Conservation (phyloP, 2,329 filamentous ascomycete species). For the Grosmannia penicillata region DNA sequence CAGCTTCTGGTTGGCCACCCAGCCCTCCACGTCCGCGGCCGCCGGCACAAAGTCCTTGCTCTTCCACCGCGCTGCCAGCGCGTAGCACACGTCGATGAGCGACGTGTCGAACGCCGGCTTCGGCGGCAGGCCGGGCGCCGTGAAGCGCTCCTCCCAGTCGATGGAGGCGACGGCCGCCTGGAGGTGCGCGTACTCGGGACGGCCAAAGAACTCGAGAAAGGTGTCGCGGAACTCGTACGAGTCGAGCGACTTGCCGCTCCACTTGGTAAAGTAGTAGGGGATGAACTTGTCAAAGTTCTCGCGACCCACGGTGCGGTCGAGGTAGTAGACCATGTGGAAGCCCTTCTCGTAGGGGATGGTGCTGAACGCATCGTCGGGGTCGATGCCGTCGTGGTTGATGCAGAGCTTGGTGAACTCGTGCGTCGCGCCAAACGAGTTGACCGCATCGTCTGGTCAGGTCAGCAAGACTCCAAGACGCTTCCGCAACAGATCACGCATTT, state of each 20-base stretch:
- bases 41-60: conserved; percentile 48
- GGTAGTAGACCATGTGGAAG: conserved; percentile 82
- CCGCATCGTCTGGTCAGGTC: conserved; percentile 48
- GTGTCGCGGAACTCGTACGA: conserved; percentile 89
- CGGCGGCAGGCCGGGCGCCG: conserved; percentile 72
- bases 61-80: conserved; percentile 70
- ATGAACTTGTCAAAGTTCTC: conserved; percentile 92
- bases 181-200: conserved; percentile 44
- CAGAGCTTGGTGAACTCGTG: conserved; percentile 91
- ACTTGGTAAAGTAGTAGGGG: conserved; percentile 81
- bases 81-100: conserved; percentile 73
- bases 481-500: neutral
- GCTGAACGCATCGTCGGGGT: conserved; percentile 92
- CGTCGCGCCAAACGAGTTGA: conserved; percentile 63
- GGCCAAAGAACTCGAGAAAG: conserved; percentile 69
- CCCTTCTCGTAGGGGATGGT: conserved; percentile 92
- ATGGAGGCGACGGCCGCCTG: conserved; percentile 54
- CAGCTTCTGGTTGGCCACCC: conserved; percentile 77
- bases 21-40: conserved; percentile 52
- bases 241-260: conserved; percentile 74
- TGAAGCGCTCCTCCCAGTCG: conserved; percentile 86
- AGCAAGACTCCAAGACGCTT: neutral
- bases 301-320: conserved; percentile 73
- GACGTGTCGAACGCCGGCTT: conserved; percentile 87
- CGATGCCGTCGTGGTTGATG: conserved; percentile 72